Percentiles rank a stretch among this genome's conserved stretches.
Evolutionary conservation across 2,329 filamentous ascomycete species (phyloP).

Genomic region (Clonostachys byssicola): DNA sequence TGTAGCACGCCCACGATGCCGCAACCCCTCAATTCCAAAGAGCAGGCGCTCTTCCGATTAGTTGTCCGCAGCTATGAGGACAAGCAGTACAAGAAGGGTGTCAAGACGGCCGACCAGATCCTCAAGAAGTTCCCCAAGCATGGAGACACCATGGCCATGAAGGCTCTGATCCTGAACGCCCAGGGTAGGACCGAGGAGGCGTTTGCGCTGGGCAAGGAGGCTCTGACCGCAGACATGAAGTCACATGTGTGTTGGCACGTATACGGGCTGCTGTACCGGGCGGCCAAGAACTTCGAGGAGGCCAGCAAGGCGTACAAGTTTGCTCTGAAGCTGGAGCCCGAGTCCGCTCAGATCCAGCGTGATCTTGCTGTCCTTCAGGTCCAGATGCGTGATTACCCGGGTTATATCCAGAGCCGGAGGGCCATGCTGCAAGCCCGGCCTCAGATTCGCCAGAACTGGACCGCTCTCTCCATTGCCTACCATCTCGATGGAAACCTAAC

Average conservation of each 20-base stretch:
- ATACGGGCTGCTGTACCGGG: constrained; percentile 89
- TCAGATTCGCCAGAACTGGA: constrained; percentile 88
- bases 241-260: constrained; percentile 99
- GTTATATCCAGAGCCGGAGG: constrained; percentile 85
- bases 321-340: constrained; percentile 88
- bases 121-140: constrained; percentile 92
- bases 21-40: constrained; percentile 76
- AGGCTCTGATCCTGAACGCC: constrained; percentile 91
- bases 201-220: constrained; percentile 87
- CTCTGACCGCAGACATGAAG: constrained; percentile 95
- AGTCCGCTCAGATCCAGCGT: constrained; percentile 87
- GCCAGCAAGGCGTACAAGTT: constrained; percentile 99
- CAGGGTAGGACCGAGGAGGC: constrained; percentile 92
- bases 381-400: constrained; percentile 93
- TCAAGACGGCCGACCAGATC: constrained; percentile 96
- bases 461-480: constrained; percentile 88
- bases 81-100: constrained; percentile 93
- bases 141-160: constrained; percentile 99
- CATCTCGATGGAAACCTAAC: constrained; percentile 82
- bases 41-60: constrained; percentile 89
- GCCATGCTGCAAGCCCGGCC: constrained; percentile 85
- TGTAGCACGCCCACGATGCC: constrained; percentile 46
- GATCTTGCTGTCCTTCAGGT: constrained; percentile 91
- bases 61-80: constrained; percentile 96
- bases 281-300: constrained; percentile 97